phyloP scores from a whole-genome alignment of 139 green algal species.

The Ettlia oleoabundans region DNA sequence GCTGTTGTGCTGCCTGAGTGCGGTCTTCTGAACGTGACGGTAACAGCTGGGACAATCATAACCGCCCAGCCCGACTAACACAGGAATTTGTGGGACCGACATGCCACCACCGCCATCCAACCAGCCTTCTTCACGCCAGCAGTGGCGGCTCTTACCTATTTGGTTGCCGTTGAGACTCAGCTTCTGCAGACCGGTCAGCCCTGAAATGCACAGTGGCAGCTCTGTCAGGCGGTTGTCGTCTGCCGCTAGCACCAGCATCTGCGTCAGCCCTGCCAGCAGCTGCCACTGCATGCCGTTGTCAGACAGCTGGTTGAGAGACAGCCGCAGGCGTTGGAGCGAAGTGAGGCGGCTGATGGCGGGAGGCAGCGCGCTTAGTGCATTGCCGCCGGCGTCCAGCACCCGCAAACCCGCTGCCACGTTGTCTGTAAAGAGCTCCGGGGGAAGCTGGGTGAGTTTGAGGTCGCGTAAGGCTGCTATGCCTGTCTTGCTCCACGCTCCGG shows the following conservation, averaged over 20 bases:
- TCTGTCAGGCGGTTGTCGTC: conserved; percentile 46
- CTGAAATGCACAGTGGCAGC: conserved; percentile 21
- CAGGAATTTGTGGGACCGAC: no score
- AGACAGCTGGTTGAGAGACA: conserved; percentile 52
- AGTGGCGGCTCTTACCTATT: conserved; percentile 31
- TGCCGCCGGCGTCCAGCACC: conserved; percentile 54
- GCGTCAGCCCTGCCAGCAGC: conserved; percentile 29
- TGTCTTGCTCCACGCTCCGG: conserved; percentile 59
- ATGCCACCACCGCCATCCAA: no score
- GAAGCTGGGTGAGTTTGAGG: conserved; percentile 48
- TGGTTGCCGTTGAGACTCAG: conserved; percentile 55
- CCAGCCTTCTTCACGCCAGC: no score
- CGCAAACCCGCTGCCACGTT: neutral
- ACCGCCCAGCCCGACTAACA: no score
- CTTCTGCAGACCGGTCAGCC: conserved; percentile 26
- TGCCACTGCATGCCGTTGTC: conserved; percentile 45
- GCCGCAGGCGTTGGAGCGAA: conserved; percentile 50
- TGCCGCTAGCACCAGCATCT: conserved; percentile 38
- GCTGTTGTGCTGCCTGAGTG: no score
- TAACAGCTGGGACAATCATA: no score
- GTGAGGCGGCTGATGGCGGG: conserved; percentile 29
- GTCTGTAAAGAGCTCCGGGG: conserved; percentile 23
- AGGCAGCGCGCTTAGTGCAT: conserved; percentile 49
- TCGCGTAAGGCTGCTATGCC: conserved; percentile 65
- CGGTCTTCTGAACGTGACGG: no score